Percentiles rank a stretch among this genome's conserved stretches.
These are phyloP conservation scores for Paraconiothyrium sp. DNA, from an alignment of 2,329 filamentous ascomycete species.

Conservation along the genomic window DNA sequence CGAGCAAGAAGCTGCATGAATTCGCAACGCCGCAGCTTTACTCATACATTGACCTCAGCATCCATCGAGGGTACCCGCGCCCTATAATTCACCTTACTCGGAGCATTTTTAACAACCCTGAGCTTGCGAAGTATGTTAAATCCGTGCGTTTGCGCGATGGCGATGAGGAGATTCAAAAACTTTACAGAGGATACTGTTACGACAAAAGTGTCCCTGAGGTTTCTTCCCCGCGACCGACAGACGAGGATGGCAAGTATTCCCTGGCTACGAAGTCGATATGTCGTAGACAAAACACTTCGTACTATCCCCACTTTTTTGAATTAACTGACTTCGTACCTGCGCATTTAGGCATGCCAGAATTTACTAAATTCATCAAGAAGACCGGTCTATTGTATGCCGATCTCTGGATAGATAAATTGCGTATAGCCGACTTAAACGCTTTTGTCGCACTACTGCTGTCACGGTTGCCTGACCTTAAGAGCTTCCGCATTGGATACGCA, in stretches of 20 bases:
- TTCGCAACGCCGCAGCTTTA: slow-evolving; percentile 8
- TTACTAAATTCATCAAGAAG: not conserved
- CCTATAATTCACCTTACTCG: slow-evolving; percentile 13
- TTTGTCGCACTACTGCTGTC: slow-evolving; percentile 12
- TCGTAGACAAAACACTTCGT: no score
- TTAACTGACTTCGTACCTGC: no score
- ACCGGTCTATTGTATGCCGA: slow-evolving; percentile 5
- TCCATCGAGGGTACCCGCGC: slow-evolving; percentile 4
- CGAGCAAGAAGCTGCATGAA: slow-evolving; percentile 12
- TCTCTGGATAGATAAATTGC: slow-evolving; percentile 13
- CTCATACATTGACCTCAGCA: slow-evolving; percentile 9
- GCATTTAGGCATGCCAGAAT: no score
- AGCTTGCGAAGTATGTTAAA: slow-evolving; percentile 10
- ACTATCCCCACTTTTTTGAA: no score
- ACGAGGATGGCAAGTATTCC: slow-evolving; percentile 3
- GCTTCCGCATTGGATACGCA: slow-evolving; percentile 12
- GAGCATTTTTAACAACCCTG: slow-evolving; percentile 11
- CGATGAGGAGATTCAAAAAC: slow-evolving; percentile 12
- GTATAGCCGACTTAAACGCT: slow-evolving; percentile 10
- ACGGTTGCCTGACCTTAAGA: slow-evolving; percentile 11
- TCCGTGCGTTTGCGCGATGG: slow-evolving; percentile 11
- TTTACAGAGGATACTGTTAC: slow-evolving; percentile 8
- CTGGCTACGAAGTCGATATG: no score
- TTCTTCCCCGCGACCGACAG: slow-evolving; percentile 9
- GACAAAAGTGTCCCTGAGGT: slow-evolving; percentile 3